These are phyloP conservation scores for Adenanthera pavonina DNA, from an alignment of 306 rosid species.

Conservation along the genomic window DNA sequence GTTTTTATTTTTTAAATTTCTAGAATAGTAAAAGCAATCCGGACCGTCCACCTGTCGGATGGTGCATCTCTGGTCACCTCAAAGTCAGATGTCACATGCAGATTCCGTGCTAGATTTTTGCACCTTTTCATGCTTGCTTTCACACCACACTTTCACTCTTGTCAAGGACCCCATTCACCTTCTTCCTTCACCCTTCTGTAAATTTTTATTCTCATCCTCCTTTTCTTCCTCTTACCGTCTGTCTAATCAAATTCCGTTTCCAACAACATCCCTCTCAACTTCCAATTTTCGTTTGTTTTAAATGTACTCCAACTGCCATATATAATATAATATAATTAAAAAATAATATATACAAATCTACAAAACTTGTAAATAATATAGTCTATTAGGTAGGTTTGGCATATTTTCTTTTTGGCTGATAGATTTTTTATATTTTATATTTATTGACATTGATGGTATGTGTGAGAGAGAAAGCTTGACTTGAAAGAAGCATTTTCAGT, in stretches of 20 bases:
- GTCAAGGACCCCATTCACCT: conserved; percentile 6
- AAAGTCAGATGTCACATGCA: conserved; percentile 3
- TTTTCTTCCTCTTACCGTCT: neutral
- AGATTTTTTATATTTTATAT: too few species aligned
- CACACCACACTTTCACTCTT: conserved; percentile 41
- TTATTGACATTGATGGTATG: too few species aligned
- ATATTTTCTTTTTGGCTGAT: too few species aligned
- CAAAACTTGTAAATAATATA: too few species aligned
- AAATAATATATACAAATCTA: too few species aligned
- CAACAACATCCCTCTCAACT: too few species aligned
- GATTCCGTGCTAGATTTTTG: conserved; percentile 38
- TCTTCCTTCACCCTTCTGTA: neutral
- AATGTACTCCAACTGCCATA: too few species aligned
- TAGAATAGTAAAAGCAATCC: conserved; percentile 23
- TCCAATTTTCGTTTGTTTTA: too few species aligned
- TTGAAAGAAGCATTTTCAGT: too few species aligned
- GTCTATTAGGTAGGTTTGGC: too few species aligned
- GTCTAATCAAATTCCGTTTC: neutral
- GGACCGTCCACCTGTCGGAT: conserved; percentile 41
- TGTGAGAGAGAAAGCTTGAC: too few species aligned
- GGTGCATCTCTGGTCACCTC: neutral
- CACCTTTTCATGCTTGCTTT: conserved; percentile 41
- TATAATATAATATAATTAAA: too few species aligned
- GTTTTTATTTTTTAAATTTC: neutral
- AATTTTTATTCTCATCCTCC: neutral